Base-by-base conservation (phyloP, 768 basidiomycete genomes). In the Hydnomerulius pinastri region DNA sequence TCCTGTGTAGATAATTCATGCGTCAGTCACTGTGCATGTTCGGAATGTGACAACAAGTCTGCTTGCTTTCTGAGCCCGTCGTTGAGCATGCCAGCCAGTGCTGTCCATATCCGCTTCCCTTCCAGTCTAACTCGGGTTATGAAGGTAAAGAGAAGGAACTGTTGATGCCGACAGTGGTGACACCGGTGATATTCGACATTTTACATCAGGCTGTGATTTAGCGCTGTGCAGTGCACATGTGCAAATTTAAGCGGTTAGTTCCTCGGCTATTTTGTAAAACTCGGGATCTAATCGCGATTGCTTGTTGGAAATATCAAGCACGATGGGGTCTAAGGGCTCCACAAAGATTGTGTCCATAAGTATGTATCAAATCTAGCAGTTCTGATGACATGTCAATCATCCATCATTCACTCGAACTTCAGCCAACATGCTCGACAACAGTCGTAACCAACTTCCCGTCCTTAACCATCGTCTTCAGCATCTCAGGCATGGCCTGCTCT, bases 401-500 rank as follows among this genome's bases (percentile, higher is more conserved):
- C 24, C 41, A 23, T 42, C n/a, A 9, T 35, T 28, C 10, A 11
- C 23, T n/a, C n/a, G 5, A 6, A 23, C 29, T n/a, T 53, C 68
- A 88, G 37, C 86, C 86, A 58, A 71, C 71, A 59, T 98, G 96
- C 68, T 98, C 94, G 8, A 98, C 89, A 23, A 97, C 82, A 11
- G 75, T 85, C 15, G 96, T 98, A 30, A 93, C 80, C 50, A 98
- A 72, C 70, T 89, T 96, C 10, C 96, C 95, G 54, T 79, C 73
- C 63, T 82, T 73, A 23, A 99, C 75, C 29, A 83, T 79, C 17
- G 90, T 91, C 77, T 83, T 92, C 69, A 99, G 77, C 91, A 97
- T 98, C 73, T 99, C 97, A 0, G 97, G 96, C 17, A 99, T 74
- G 1, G 96, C 79, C 55, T 85, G 84, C 69, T 99, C 97, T 54